Percentiles rank a stretch among this genome's conserved stretches.
Conservation (phyloP, 2,329 filamentous ascomycete genomes). For the Apiospora saccharicola region DNA sequence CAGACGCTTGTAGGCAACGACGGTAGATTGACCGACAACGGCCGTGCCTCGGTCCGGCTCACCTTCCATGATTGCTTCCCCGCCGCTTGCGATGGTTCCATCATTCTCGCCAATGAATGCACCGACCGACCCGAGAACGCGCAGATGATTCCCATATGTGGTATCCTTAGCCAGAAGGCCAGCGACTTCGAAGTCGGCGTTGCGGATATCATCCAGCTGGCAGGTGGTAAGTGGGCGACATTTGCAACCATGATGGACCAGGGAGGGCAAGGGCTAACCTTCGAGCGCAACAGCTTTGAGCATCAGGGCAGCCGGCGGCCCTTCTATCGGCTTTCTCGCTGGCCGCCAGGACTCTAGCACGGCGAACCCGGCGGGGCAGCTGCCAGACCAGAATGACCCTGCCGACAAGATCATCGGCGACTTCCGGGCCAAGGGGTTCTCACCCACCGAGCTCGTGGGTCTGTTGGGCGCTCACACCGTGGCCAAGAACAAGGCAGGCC, state of each 20-base stretch:
- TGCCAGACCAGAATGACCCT: constrained; percentile 34
- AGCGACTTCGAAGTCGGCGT: constrained; percentile 35
- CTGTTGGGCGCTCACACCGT: constrained; percentile 62
- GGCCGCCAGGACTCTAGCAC: constrained; percentile 37
- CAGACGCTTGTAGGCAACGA: constrained; percentile 31
- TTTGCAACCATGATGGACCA: neutral
- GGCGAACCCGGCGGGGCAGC: constrained; percentile 32
- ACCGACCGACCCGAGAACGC: constrained; percentile 37
- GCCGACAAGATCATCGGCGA: constrained; percentile 53
- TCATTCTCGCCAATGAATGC: constrained; percentile 41
- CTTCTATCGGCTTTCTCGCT: constrained; percentile 36
- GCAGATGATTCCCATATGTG: constrained; percentile 37
- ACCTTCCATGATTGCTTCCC: constrained; percentile 43
- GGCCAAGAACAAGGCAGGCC: constrained; percentile 46
- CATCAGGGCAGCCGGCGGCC: constrained; percentile 35
- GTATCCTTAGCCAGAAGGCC: constrained; percentile 35
- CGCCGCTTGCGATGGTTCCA: constrained; percentile 39
- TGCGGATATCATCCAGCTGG: constrained; percentile 42
- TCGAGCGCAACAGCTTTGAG: constrained; percentile 33
- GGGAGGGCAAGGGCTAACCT: constrained; percentile 16
- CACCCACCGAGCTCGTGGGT: constrained; percentile 57
- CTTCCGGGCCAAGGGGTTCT: constrained; percentile 60
- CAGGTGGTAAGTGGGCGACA: constrained; percentile 34
- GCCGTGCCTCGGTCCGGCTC: constrained; percentile 38
- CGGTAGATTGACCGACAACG: constrained; percentile 37